Conservation (phyloP, 768 basidiomycete genomes). For the Podaxis sp. region DNA sequence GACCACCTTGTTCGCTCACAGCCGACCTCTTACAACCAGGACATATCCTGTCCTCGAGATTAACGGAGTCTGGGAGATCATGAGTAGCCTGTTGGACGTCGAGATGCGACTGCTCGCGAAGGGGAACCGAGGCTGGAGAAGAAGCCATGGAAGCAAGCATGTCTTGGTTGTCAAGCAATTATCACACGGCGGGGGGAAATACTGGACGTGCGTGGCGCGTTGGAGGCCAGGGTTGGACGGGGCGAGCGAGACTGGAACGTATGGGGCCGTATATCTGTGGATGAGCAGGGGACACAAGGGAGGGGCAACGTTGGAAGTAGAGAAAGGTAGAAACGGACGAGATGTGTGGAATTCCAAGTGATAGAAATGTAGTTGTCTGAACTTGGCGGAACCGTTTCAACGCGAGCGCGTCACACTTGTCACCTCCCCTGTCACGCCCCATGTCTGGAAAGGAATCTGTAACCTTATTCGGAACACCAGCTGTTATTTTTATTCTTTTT, state of each 20-base stretch:
- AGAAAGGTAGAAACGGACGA: constrained; percentile 1
- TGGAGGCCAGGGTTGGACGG: background rate
- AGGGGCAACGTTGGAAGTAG: background rate
- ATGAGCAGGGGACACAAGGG: background rate
- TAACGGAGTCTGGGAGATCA: constrained; percentile 23
- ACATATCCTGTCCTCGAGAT: constrained; percentile 61
- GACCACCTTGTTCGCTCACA: constrained; percentile 75
- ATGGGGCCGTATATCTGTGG: background rate
- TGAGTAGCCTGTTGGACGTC: constrained; percentile 24
- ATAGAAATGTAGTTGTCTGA: constrained; percentile 2
- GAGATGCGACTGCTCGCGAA: constrained; percentile 35
- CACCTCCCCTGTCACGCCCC: background rate
- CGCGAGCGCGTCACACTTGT: constrained; percentile 9
- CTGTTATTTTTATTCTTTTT: background rate
- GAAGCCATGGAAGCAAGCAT: constrained; percentile 27
- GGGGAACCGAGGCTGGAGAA: constrained; percentile 22
- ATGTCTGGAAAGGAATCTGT: background rate
- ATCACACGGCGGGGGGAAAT: constrained; percentile 12
- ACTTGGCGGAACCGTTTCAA: constrained; percentile 10
- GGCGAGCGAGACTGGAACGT: background rate
- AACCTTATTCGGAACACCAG: background rate
- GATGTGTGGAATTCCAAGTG: background rate
- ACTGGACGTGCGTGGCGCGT: background rate
- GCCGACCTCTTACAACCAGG: constrained; percentile 83
- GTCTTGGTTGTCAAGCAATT: constrained; percentile 15